These are phyloP conservation scores for Pseudonitzschia multiseries DNA, from an alignment of 108 stramenopile species.

Conservation along the genomic window DNA sequence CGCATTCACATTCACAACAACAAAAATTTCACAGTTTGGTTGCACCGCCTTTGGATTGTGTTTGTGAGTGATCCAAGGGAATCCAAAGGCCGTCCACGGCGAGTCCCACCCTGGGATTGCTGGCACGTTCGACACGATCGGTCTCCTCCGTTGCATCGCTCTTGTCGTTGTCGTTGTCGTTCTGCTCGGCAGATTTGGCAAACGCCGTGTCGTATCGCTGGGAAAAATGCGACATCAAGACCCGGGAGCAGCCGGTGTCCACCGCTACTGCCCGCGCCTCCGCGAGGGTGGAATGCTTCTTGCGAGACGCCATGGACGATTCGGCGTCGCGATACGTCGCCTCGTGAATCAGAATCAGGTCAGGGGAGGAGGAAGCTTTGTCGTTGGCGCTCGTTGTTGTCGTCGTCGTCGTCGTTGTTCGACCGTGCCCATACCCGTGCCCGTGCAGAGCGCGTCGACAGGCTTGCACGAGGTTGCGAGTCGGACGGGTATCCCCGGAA, in stretches of 20 bases:
- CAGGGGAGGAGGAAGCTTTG: too few species aligned
- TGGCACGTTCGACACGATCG: too few species aligned
- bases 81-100: conserved; percentile 34
- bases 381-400: too few species aligned
- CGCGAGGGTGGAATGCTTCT: conserved; percentile 90
- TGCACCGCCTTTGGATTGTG: too few species aligned
- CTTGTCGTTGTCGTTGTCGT: too few species aligned
- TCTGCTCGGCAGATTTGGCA: too few species aligned
- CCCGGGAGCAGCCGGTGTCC: conserved; percentile 50
- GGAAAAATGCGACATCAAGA: conserved; percentile 94
- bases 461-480: conserved; percentile 40
- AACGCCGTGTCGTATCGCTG: conserved; percentile 63
- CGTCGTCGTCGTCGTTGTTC: too few species aligned
- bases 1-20: too few species aligned
- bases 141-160: too few species aligned
- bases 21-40: too few species aligned
- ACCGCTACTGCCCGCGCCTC: conserved; percentile 86
- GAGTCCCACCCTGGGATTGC: conserved; percentile 17
- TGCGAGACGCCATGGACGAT: conserved; percentile 76
- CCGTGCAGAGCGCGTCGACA: conserved; percentile 33
- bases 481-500: conserved; percentile 83
- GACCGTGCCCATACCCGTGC: too few species aligned
- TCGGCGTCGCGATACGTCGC: conserved; percentile 95
- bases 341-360: conserved; percentile 80
- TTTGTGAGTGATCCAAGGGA: neutral